Evolutionary conservation across 495 filamentous ascomycete species (phyloP), one percentile per base, ranked within the genome.

Genomic region (Neurospora sp.): DNA sequence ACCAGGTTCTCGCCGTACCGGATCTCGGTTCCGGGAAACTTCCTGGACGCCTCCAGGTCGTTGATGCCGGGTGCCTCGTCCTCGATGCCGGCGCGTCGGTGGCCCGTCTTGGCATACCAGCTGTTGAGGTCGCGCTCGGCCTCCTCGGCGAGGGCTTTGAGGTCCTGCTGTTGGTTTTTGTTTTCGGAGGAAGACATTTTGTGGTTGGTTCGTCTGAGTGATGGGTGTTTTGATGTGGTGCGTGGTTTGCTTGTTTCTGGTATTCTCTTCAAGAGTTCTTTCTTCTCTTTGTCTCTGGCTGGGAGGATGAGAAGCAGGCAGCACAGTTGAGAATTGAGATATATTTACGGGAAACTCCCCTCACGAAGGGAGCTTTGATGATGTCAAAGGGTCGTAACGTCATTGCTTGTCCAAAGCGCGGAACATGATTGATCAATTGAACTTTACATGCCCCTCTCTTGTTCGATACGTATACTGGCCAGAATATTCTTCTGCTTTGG

Each of bases 71-170:
- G 70, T 14, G 42, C 42, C 9, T 82, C 78, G 10, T 82, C 78
- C 3, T 81, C 80, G 37, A 75, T 73, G 2, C 69, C 73, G 3
- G 77, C 68, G 4, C 70, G 72, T 45, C 73, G 78, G 9, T 71
- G 71, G 53, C 84, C 85, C 2, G 82, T 82, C 70, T 87, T 86
- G 53, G 82, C 72, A 39, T 79, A 76, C 74, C 83, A 80, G 27
- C 76, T 81, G 76, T 85, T 85, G 59, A 87, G 80, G 74, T 86
- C 85, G 35, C 75, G 79, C 78, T 87, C 84, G 18, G 85, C 85
- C 70, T 82, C 75, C 27, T 80, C 75, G 74, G 85, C 83, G 69
- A 87, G 81, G 45, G 79, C 70, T 20, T 74, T 69, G 45, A 78
- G 74, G 18, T 75, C 42, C n/a, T 71, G 27, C 42, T 45, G 18